Percentiles rank a stretch among this genome's conserved stretches.
phyloP scores from a whole-genome alignment of 495 filamentous ascomycete genomes.

The Penicillium coffeae region DNA sequence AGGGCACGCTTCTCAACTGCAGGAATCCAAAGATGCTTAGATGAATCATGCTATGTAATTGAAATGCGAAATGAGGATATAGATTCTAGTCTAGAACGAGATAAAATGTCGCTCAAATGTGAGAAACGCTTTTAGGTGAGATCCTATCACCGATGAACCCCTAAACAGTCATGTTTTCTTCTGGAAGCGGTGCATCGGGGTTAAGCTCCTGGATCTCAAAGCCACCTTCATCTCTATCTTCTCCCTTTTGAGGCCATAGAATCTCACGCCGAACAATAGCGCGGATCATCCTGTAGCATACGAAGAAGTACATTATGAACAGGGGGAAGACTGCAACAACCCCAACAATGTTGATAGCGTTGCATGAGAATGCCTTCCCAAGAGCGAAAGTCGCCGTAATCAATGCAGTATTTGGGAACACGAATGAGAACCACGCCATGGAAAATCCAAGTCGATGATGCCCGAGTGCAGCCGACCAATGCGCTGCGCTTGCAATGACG shows the following conservation, averaged over 20 bases:
- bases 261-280: constrained; percentile 62
- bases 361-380: constrained; percentile 59
- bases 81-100: background rate
- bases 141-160: constrained; percentile 12
- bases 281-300: constrained; percentile 66
- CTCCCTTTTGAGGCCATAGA: constrained; percentile 69
- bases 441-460: constrained; percentile 66
- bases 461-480: constrained; percentile 58
- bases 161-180: constrained; percentile 2
- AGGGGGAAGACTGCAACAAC: constrained; percentile 60
- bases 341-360: constrained; percentile 61
- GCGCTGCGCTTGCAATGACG: constrained; percentile 69
- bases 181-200: constrained; percentile 12
- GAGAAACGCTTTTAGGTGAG: background rate
- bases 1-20: constrained; percentile 21
- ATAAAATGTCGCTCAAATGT: background rate
- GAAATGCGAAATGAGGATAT: background rate
- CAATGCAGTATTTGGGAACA: constrained; percentile 82
- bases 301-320: constrained; percentile 64
- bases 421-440: constrained; percentile 86
- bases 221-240: constrained; percentile 59
- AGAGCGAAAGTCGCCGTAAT: constrained; percentile 70
- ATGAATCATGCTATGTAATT: background rate
- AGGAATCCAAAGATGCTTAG: background rate
- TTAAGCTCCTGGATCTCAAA: constrained; percentile 42